These are phyloP conservation scores for Verticillium klebahnii DNA, from an alignment of 2,329 filamentous ascomycete species.

Conservation along the genomic window DNA sequence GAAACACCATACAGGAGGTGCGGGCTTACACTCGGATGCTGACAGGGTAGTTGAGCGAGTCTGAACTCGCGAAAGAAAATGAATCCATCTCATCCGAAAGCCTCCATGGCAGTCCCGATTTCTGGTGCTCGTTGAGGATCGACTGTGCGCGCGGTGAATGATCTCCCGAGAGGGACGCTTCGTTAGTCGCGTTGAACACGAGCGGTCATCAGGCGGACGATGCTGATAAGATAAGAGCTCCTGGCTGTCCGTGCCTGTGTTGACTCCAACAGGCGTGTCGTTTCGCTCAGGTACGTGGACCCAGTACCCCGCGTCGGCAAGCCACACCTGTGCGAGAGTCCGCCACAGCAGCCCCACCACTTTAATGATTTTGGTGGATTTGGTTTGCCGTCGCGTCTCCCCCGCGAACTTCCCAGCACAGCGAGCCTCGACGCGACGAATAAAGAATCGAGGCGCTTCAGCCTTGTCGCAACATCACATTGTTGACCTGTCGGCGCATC, in stretches of 20 bases:
- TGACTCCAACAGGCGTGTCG: not conserved
- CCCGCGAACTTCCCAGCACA: not conserved
- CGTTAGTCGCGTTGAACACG: not conserved
- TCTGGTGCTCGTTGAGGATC: not conserved
- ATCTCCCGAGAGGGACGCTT: not conserved
- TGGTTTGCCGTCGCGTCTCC: not conserved
- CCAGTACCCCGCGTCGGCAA: not conserved
- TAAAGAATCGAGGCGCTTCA: slow-evolving; percentile 12
- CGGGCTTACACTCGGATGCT: slow-evolving; percentile 57
- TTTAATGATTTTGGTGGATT: not conserved
- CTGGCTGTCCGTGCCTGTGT: not conserved
- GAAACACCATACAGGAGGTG: not conserved
- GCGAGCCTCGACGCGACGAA: slow-evolving; percentile 16
- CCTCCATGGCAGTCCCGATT: slow-evolving; percentile 2
- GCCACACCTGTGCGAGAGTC: not conserved
- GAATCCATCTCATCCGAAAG: slow-evolving; percentile 65
- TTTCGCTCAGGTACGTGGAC: not conserved
- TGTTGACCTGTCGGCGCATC: not conserved
- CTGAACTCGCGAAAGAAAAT: slow-evolving; percentile 91
- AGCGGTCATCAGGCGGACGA: not conserved
- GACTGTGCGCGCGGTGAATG: not conserved
- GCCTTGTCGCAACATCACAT: not conserved
- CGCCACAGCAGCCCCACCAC: not conserved
- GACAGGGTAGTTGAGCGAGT: slow-evolving; percentile 71
- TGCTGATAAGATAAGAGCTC: not conserved